Base-by-base conservation (phyloP, 345 rosid species). In the Euphorbia lathyris region DNA sequence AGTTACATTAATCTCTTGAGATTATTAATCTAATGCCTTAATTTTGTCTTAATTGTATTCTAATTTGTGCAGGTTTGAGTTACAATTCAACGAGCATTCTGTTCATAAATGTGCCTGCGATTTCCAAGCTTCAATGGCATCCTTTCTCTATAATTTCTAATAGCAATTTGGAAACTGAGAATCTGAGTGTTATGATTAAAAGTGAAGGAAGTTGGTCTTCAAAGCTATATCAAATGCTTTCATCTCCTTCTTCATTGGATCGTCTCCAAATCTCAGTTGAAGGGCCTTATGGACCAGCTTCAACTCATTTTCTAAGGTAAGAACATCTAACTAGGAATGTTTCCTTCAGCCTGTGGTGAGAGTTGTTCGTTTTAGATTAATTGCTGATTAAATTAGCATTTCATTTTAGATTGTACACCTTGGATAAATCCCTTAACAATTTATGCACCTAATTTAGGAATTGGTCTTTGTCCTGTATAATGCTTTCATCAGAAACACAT, bases 201-300 rank as follows among this genome's bases (percentile, higher is more conserved):
- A 55, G 79, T 30, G 97, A 87, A 80, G 98, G 96, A 63, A 82
- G 77, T 62, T 94, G 98, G 98, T 82, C 98, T 22, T 65, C 74
- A 56, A 86, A 88, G 74, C 93, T 94, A 45, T 74, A 80, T 58
- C 80, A 81, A 59, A 73, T 22, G 76, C 83, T 91, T 79, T 89
- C 95, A 53, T 87, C 94, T 11, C 76, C 85, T 69, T 67, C 84
- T 23, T 62, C 83, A 0, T 58, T 83, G 17, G 83, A 83, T 48
- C 88, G 77, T 64, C 86, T 87, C 9, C 79, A 81, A 34, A 84
- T 86, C 63, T 82, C 97, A 0, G 68, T 90, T n/a, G 97, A 91
- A 83, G 98, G 98, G 36, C 97, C 98, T 48, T 91, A 89, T 66
- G 98, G 98, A 53, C 97, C 97, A 62, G 82, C 80, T 61, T 85